Base-by-base conservation (phyloP, 371 early-diverging fungal genomes). In the Mucor irregularis region DNA sequence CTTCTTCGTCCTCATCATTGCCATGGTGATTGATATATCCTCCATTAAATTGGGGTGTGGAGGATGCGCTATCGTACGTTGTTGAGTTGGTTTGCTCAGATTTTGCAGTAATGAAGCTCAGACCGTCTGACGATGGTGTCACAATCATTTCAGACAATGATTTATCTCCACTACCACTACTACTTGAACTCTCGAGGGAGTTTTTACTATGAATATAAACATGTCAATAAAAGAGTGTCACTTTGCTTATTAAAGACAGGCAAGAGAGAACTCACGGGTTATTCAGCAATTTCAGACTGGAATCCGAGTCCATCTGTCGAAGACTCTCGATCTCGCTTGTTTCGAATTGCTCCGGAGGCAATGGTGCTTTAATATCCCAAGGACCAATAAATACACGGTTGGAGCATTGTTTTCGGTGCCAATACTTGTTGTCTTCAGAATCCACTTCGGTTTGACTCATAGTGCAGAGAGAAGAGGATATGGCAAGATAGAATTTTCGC, bases 351-450 rank as follows among this genome's bases (percentile, higher is more conserved):
- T 38, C 47, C n/a, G 48, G 38, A 11, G 19, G 24, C 24, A 29
- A 30, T 19, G 57, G 43, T 25, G 49, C 34, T 16, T 31, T 43
- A n/a, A 55, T 47, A 21, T 66, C 66, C 71, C 67, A 71, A 45
- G 71, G 64, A n/a, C 64, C 67, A 42, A 71, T 64, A n/a, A 66
- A 58, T 1, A 71, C 45, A 40, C 71, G 60, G 14, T 45, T 55
- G 1, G 67, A 31, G 17, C 67, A 71, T 2, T 43, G 39, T 26
- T 62, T 60, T 6, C 62, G 47, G 37, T 70, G 70, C 35, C 34
- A 52, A 30, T 48, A 42, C 25, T 57, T 47, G 1, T 22, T 44
- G 2, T 47, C n/a, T 6, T 29, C 19, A n/a, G n/a, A n/a, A n/a
- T n/a, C n/a, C n/a, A n/a, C n/a, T n/a, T n/a, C n/a, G n/a, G n/a